Base-by-base conservation (phyloP, 2,329 filamentous ascomycete genomes). In the Pyrenophora teres region DNA sequence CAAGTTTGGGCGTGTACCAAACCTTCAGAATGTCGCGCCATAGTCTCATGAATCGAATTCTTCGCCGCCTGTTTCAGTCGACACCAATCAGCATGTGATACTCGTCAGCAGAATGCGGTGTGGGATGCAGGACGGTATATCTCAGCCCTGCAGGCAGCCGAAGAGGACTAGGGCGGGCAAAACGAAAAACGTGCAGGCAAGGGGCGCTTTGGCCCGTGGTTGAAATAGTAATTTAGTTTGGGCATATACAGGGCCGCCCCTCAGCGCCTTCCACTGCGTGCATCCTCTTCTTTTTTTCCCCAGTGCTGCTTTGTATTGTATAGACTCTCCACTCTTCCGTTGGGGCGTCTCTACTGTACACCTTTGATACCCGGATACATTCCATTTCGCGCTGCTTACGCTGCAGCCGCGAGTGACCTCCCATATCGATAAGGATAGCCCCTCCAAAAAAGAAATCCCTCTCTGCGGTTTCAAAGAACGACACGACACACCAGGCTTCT, bases 351-450 rank as follows among this genome's bases (percentile, higher is more conserved):
- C 33, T 52, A 59, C 56, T 54, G 6, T 35, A 32, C 47, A 50
- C 53, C 40, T 53, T 59, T 57, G 51, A 65, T 63, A 66, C 57
- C 63, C 62, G 45, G 37, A 49, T 39, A 16, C 53, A 33, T 31
- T 50, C 36, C 39, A 19, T 44, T 48, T 53, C 18, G 54, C 46
- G 40, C 54, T 19, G 49, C 53, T 52, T 52, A 53, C 45, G 56
- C 54, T 50, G 50, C 56, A 58, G 51, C 58, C 44, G 49, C 54
- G 42, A 38, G 30, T 27, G 40, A 31, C 35, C 31, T 38, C 42
- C 15, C 27, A 38, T 69, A 69, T 68, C 67, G 68, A 71, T 70
- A 71, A 68, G 57, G 49, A 36, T 23, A 57, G 53, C 56, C 67
- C 67, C 67, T 63, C 64, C 61, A 62, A 57, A 62, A 58, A 64